phyloP scores from a whole-genome alignment of 1,284 basidiomycete species.

The Boletus smithii region DNA sequence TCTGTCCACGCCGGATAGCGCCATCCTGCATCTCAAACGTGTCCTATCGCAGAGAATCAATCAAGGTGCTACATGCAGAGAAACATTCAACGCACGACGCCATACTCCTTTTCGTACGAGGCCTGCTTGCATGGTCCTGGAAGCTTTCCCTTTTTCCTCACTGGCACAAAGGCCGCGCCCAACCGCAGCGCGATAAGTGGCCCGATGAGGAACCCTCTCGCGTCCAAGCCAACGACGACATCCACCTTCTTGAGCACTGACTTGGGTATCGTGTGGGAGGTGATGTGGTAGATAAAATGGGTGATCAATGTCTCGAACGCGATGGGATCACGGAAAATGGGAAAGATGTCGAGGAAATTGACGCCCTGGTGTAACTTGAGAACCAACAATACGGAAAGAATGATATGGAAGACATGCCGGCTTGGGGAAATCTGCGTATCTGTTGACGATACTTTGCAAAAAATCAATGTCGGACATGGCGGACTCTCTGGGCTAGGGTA shows the following conservation, averaged over 20 bases:
- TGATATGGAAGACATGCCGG: slow-evolving; percentile 52
- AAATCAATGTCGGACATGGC: slow-evolving; percentile 76
- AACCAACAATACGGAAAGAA: not conserved
- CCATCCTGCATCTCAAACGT: slow-evolving; percentile 93
- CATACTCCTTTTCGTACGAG: slow-evolving; percentile 94
- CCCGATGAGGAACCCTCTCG: slow-evolving; percentile 93
- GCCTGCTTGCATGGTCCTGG: slow-evolving; percentile 82
- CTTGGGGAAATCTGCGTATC: slow-evolving; percentile 83
- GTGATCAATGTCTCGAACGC: slow-evolving; percentile 91
- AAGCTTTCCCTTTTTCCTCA: slow-evolving; percentile 92
- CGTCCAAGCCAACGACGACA: slow-evolving; percentile 93
- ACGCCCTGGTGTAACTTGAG: slow-evolving; percentile 54
- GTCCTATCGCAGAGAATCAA: slow-evolving; percentile 51
- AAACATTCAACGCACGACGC: slow-evolving; percentile 50
- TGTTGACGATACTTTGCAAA: slow-evolving; percentile 63
- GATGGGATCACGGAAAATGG: slow-evolving; percentile 78
- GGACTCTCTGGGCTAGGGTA: not conserved
- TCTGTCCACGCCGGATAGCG: slow-evolving; percentile 80
- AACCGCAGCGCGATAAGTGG: slow-evolving; percentile 90
- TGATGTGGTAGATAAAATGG: slow-evolving; percentile 84
- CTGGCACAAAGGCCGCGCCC: slow-evolving; percentile 94
- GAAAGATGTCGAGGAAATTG: slow-evolving; percentile 87
- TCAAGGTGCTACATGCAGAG: slow-evolving; percentile 1
- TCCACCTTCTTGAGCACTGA: slow-evolving; percentile 76
- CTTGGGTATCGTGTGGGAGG: slow-evolving; percentile 67